Evolutionary conservation across 2,329 filamentous ascomycete species (phyloP), one percentile per base, ranked within the genome.

Genomic region (Diaporthe vaccinii): DNA sequence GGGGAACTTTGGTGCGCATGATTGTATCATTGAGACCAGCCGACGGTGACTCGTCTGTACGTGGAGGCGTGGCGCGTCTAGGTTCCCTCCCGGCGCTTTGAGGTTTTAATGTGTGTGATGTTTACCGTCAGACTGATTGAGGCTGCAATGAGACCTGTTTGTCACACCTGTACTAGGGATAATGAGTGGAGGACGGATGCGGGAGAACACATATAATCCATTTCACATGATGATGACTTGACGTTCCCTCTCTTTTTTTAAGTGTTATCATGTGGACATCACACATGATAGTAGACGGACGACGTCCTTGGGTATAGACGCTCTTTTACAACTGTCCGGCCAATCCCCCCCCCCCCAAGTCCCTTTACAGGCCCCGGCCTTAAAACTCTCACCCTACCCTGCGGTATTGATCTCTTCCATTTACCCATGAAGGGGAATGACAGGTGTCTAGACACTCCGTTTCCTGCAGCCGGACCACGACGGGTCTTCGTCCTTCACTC

Each of bases 161-260:
- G 65, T 68, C 46, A 53, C 39, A 12, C 36, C 31, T 51, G 28
- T 12, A 46, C 59, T 28, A 14, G 3, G 44, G 10, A 15, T 68
- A 14, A 51, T 34, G 28, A 20, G 15, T 25, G 22, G 31, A 20
- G 22, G 31, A 12, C 46, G 6, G 22, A 20, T 10, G 49, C 15
- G 9, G 22, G 15, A 55, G 31, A 4, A 4, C 14, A 68, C 46
- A 39, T 28, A 28, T 28, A 39, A 55, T 31, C 14, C 46, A 55
- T 28, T 55, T 55, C 49, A 69, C 46, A 36, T 55, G 65, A 68
- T 53, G 28, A 41, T 25, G 34, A 31, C 65, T 28, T 69, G 34
- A 69, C n/a, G n/a, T 39, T 39, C n/a, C 31, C 46, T 31, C 34
- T 62, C n/a, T 15, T 39, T 28, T 55, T 34, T 34, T 9, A 34